Evolutionary conservation across 1,284 basidiomycete genomes (phyloP).

Genomic region (Apiotrichum domesticum): DNA sequence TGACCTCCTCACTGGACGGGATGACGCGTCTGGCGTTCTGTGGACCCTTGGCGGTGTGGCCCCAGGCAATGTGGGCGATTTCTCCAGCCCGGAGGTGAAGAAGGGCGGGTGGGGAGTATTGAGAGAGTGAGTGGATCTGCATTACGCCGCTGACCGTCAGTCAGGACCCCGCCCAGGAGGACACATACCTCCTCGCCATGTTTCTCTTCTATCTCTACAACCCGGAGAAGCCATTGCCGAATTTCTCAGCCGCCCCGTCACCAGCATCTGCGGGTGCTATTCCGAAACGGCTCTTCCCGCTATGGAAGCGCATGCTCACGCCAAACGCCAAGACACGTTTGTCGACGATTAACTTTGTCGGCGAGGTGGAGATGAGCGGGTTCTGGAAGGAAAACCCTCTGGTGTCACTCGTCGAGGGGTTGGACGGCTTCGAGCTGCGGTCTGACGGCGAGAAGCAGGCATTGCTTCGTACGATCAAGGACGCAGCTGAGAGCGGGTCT

Average conservation of each 20-base stretch:
- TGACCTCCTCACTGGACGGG: conserved; percentile 63
- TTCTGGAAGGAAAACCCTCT: conserved; percentile 83
- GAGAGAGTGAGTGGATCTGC: conserved; percentile 60
- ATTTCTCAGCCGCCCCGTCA: conserved; percentile 61
- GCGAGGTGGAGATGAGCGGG: conserved; percentile 64
- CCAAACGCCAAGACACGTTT: conserved; percentile 77
- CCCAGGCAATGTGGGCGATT: conserved; percentile 55
- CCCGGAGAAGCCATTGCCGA: conserved; percentile 61
- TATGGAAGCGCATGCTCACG: conserved; percentile 80
- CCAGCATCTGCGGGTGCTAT: conserved; percentile 70
- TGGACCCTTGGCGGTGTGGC: conserved; percentile 67
- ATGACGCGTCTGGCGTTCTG: conserved; percentile 40
- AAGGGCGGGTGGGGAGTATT: conserved; percentile 76
- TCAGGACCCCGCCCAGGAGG: conserved; percentile 63
- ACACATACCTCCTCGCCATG: conserved; percentile 80
- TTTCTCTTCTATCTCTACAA: conserved; percentile 83
- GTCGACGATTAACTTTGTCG: conserved; percentile 68
- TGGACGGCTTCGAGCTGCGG: conserved; percentile 80
- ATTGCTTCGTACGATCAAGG: conserved; percentile 74
- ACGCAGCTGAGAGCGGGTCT: conserved; percentile 58
- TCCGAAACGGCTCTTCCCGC: conserved; percentile 67
- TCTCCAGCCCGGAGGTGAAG: conserved; percentile 79
- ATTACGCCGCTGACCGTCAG: conserved; percentile 48
- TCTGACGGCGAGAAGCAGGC: conserved; percentile 73
- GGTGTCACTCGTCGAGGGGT: conserved; percentile 73